phyloP scores from a whole-genome alignment of 2,329 filamentous ascomycete species.

The Hirsutella rhossiliensis region DNA sequence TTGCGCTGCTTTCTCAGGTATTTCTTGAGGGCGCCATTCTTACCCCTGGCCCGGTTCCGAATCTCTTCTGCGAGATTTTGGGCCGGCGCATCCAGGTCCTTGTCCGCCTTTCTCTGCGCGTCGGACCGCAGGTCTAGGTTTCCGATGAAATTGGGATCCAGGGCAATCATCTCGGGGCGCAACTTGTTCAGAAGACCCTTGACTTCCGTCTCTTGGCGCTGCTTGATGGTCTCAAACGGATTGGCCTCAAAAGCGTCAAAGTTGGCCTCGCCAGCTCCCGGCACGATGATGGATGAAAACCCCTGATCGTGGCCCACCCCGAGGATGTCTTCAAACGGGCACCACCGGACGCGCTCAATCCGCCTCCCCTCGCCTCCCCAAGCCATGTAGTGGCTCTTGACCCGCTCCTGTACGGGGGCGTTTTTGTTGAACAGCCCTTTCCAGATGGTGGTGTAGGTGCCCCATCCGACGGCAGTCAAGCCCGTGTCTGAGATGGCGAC shows the following conservation, averaged over 20 bases:
- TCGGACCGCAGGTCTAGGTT: constrained; percentile 73
- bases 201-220: constrained; percentile 87
- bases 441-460: constrained; percentile 83
- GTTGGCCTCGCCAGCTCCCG: constrained; percentile 93
- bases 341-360: constrained; percentile 79
- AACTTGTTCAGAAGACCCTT: constrained; percentile 86
- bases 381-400: constrained; percentile 80
- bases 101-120: constrained; percentile 63
- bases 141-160: constrained; percentile 87
- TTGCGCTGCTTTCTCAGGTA: constrained; percentile 85
- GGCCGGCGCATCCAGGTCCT: constrained; percentile 62
- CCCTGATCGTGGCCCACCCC: constrained; percentile 75
- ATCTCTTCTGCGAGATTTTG: constrained; percentile 47
- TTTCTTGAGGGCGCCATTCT: constrained; percentile 79
- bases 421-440: constrained; percentile 75
- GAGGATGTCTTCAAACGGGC: constrained; percentile 87
- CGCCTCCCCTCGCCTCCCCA: constrained; percentile 80
- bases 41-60: constrained; percentile 70
- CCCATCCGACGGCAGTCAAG: constrained; percentile 82
- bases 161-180: constrained; percentile 89
- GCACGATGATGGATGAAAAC: constrained; percentile 82
- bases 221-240: constrained; percentile 86
- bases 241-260: constrained; percentile 90
- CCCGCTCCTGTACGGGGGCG: constrained; percentile 58
- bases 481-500: constrained; percentile 82